These are phyloP conservation scores for Trebouxia sp. DNA, from an alignment of 139 green algal genomes.

Conservation along the genomic window DNA sequence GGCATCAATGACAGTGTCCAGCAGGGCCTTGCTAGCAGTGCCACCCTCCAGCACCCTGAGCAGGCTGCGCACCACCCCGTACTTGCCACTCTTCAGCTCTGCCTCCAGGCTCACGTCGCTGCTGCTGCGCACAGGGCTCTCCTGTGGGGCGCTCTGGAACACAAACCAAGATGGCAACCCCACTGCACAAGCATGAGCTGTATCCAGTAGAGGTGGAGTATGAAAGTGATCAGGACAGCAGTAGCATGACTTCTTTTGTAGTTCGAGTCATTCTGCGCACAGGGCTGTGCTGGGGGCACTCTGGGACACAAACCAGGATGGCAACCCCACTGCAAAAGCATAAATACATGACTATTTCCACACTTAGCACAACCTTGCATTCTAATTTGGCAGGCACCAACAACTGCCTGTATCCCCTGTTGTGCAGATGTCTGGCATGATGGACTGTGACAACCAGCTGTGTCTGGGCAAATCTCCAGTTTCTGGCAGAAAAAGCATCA, in stretches of 20 bases:
- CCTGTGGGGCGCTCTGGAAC: neutral
- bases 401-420: too few species aligned
- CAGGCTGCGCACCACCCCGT: conserved; percentile 79
- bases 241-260: neutral
- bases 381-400: too few species aligned
- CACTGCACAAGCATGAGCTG: neutral
- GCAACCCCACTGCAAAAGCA: neutral
- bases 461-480: too few species aligned
- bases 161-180: conserved; percentile 57
- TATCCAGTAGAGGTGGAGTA: too few species aligned
- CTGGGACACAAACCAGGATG: neutral
- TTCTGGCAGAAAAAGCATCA: too few species aligned
- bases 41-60: conserved; percentile 71
- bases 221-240: neutral
- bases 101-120: conserved; percentile 14
- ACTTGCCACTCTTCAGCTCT: conserved; percentile 71
- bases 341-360: too few species aligned
- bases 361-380: too few species aligned
- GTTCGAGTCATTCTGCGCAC: too few species aligned
- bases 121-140: conserved; percentile 7
- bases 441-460: too few species aligned
- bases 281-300: neutral
- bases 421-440: too few species aligned
- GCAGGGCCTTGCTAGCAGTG: conserved; percentile 44
- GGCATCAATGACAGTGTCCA: conserved; percentile 84